Conservation (phyloP, 2,329 filamentous ascomycete genomes). For the Ophiocordyceps camponoti-leonardi region DNA sequence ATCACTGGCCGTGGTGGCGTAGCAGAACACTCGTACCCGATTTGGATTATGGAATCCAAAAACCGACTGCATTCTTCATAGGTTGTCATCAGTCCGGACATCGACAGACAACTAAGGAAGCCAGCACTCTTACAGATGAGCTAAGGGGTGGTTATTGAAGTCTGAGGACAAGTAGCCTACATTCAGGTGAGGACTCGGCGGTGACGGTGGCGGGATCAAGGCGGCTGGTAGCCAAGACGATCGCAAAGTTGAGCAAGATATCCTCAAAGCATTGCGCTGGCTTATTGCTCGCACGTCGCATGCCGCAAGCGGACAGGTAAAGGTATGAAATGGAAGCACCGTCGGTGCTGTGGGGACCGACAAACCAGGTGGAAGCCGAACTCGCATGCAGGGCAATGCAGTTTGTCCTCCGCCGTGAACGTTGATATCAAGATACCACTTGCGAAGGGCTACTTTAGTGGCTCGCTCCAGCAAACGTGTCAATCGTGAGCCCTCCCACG, state of each 20-base stretch:
- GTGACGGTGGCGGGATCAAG: constrained; percentile 71
- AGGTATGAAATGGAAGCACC: constrained; percentile 92
- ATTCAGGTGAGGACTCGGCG: constrained; percentile 69
- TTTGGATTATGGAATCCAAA: constrained; percentile 72
- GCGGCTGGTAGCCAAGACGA: constrained; percentile 70
- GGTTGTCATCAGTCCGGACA: too few relatives aligned
- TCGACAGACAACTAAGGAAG: not conserved
- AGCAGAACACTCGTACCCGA: constrained; percentile 76
- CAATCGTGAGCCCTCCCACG: constrained; percentile 78
- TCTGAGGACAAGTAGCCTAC: constrained; percentile 95
- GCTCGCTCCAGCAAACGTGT: constrained; percentile 73
- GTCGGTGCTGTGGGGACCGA: constrained; percentile 79
- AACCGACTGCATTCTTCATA: constrained; percentile 74
- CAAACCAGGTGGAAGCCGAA: constrained; percentile 54
- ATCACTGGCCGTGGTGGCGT: constrained; percentile 86
- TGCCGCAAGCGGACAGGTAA: constrained; percentile 83
- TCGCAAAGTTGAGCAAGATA: constrained; percentile 76
- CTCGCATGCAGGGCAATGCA: constrained; percentile 44
- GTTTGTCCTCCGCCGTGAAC: constrained; percentile 37
- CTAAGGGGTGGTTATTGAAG: constrained; percentile 95
- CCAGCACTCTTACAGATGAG: constrained; percentile 48
- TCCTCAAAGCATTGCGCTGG: constrained; percentile 81
- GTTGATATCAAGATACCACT: constrained; percentile 77
- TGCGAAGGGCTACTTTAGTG: constrained; percentile 59
- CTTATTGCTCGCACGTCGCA: constrained; percentile 88